Evolutionary conservation across 2,329 filamentous ascomycete genomes (phyloP).

Genomic region (Chalaropsis ovoidea): DNA sequence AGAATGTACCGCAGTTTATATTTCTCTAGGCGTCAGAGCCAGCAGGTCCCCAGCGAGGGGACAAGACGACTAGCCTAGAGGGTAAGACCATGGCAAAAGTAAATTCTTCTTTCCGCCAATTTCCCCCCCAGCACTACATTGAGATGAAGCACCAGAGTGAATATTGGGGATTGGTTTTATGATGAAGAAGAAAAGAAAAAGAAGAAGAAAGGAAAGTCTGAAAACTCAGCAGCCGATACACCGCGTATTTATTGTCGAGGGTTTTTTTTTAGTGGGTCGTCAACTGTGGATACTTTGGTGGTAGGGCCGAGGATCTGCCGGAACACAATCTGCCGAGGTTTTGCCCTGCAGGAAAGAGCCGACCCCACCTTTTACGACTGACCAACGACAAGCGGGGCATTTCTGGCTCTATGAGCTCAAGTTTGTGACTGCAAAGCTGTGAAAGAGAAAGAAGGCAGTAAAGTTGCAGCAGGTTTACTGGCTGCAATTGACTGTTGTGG

Average conservation of each 20-base stretch:
- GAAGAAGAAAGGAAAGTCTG: conserved; percentile 22
- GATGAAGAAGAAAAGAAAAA: conserved; percentile 31
- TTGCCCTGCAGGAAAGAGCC: too few relatives aligned
- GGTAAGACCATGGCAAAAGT: conserved; percentile 36
- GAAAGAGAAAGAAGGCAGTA: too few relatives aligned
- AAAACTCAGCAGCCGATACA: conserved; percentile 3
- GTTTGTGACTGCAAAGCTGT: too few relatives aligned
- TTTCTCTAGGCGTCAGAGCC: conserved; percentile 31
- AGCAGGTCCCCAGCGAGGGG: conserved; percentile 9
- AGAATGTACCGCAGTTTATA: conserved; percentile 31
- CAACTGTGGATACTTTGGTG: background rate
- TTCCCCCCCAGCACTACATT: conserved; percentile 57
- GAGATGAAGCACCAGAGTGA: conserved; percentile 52
- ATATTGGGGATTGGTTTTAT: conserved; percentile 45
- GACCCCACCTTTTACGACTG: too few relatives aligned
- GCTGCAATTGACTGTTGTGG: background rate
- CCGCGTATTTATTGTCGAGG: conserved; percentile 18
- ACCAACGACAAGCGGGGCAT: too few relatives aligned
- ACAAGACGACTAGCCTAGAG: conserved; percentile 35
- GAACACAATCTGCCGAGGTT: too few relatives aligned
- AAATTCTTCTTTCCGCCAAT: conserved; percentile 52
- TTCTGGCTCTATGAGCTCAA: too few relatives aligned
- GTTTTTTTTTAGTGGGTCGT: conserved; percentile 18
- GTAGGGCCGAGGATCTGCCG: background rate
- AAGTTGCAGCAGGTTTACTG: too few relatives aligned